A percentile compares a stretch with the other conserved stretches of the same genome.
Conservation (phyloP, 495 filamentous ascomycete genomes). For the Penicillium antarcticum region DNA sequence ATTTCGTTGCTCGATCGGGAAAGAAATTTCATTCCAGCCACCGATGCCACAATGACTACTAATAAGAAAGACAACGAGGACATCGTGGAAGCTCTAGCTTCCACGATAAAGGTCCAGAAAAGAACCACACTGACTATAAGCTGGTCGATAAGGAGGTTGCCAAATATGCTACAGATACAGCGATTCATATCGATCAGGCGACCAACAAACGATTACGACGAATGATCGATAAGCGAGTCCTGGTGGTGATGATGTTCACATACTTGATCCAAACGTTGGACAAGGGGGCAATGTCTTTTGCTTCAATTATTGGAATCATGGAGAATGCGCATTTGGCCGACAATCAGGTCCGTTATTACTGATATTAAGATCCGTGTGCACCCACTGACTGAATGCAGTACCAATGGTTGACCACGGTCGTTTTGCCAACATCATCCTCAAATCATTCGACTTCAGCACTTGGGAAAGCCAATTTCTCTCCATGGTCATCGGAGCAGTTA, state of each 20-base stretch:
- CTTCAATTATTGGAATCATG: slow-evolving; percentile 64
- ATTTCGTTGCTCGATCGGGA: too few species aligned
- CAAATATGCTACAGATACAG: slow-evolving; percentile 52
- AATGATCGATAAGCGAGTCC: slow-evolving; percentile 52
- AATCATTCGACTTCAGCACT: slow-evolving; percentile 36
- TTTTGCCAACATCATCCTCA: slow-evolving; percentile 58
- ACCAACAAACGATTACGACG: slow-evolving; percentile 47
- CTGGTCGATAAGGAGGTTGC: slow-evolving; percentile 60
- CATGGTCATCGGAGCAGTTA: slow-evolving; percentile 67
- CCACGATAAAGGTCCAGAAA: slow-evolving; percentile 29
- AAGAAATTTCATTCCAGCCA: too few species aligned
- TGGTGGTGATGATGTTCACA: slow-evolving; percentile 44
- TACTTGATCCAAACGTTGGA: slow-evolving; percentile 70
- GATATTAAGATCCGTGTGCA: neutral
- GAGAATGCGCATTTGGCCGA: slow-evolving; percentile 50
- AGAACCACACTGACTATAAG: slow-evolving; percentile 47
- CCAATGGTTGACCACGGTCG: slow-evolving; percentile 47
- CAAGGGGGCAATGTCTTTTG: slow-evolving; percentile 65
- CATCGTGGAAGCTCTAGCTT: slow-evolving; percentile 3
- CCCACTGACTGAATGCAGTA: slow-evolving; percentile 27
- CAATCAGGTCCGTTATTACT: slow-evolving; percentile 34
- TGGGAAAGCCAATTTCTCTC: slow-evolving; percentile 44
- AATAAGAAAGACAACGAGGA: slow-evolving; percentile 5
- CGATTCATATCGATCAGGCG: slow-evolving; percentile 50
- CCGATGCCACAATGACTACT: neutral